Percentiles rank a stretch among this genome's conserved stretches.
Evolutionary conservation across 208 protist species (phyloP).

Genomic region (Wallacemonas sp.): DNA sequence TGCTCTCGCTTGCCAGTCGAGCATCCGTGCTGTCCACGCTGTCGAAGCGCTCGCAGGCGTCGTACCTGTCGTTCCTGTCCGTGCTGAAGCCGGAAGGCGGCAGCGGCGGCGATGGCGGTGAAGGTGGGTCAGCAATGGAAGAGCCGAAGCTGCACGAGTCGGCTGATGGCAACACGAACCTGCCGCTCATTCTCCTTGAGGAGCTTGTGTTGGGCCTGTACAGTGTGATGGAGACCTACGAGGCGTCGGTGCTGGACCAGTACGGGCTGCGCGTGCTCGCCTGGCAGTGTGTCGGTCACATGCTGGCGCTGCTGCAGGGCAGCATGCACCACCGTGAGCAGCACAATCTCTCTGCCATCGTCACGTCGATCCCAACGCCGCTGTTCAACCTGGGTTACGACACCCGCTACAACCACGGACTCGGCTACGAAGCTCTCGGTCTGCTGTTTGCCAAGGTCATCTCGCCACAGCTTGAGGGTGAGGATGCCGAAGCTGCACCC

Average conservation of each 20-base stretch:
- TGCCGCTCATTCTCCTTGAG: slow-evolving; percentile 88
- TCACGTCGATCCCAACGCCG: slow-evolving; percentile 11
- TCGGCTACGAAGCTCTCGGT: slow-evolving; percentile 85
- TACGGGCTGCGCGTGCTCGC: slow-evolving; percentile 58
- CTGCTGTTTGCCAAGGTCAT: slow-evolving; percentile 85
- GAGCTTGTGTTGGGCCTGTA: slow-evolving; percentile 69
- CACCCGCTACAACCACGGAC: slow-evolving; percentile 85
- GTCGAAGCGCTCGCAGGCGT: slow-evolving; percentile 65
- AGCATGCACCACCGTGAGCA: slow-evolving; percentile 12
- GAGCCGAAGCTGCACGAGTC: slow-evolving; percentile 65
- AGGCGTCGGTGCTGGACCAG: slow-evolving; percentile 36
- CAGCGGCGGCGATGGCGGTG: not conserved
- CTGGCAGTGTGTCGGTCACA: slow-evolving; percentile 70
- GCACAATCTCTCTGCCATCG: not conserved
- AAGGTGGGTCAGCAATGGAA: slow-evolving; percentile 6
- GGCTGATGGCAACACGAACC: slow-evolving; percentile 86
- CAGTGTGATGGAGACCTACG: slow-evolving; percentile 47
- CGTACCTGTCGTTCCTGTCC: slow-evolving; percentile 82
- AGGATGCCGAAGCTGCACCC: not conserved
- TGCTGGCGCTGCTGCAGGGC: slow-evolving; percentile 58
- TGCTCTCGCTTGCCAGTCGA: slow-evolving; percentile 60
- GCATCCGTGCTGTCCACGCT: slow-evolving; percentile 83
- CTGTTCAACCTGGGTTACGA: slow-evolving; percentile 68
- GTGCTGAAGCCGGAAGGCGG: slow-evolving; percentile 54
- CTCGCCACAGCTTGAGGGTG: slow-evolving; percentile 58